Evolutionary conservation across 169 alveolate genomes (phyloP), one percentile per base, ranked within the genome.

Genomic region (Plasmodium gallinaceum): DNA sequence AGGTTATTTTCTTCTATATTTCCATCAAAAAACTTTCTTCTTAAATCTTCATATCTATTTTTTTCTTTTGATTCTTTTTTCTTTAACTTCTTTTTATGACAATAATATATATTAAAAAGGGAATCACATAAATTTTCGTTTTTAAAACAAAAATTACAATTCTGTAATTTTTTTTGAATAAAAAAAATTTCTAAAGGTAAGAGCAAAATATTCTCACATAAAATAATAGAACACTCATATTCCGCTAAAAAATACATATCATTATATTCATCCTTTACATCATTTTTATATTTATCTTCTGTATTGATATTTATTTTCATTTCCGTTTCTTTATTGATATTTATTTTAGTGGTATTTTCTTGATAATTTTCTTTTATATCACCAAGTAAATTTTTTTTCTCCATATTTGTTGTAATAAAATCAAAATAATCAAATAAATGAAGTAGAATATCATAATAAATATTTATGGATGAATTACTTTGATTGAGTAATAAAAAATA

Each of bases 111-210:
- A 61, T 83, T 70, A 24, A 18, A n/a, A 7, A 83, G 70, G 1
- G 14, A 14, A 2, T 83, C 85, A 69, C 20, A 83, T 5, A 83
- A 12, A 24, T 0, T 0, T 58, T 4, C 20, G 20, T 32, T 69
- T 43, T 18, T 26, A 69, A 68, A 83, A 32, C 68, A 68, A 61
- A 12, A 52, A 12, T 58, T 37, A 32, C 51, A 52, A 12, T 60
- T 43, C 10, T 12, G 42, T 10, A 57, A 61, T 2, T 42, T 16
- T 22, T 69, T 83, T 26, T 83, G 91, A 12, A 72, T 62, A 20
- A 83, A 48, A 18, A 83, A 18, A 5, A 18, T 45, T 57, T 83
- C 91, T 16, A 83, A 7, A 0, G 91, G 91, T n/a, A 83, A 45
- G 20, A 68, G 64, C 16, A 83, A 12, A 18, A 83, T 69, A 46